These are phyloP conservation scores for Grigorovia humatica DNA, from an alignment of 805 yeast genomes.

Conservation along the genomic window DNA sequence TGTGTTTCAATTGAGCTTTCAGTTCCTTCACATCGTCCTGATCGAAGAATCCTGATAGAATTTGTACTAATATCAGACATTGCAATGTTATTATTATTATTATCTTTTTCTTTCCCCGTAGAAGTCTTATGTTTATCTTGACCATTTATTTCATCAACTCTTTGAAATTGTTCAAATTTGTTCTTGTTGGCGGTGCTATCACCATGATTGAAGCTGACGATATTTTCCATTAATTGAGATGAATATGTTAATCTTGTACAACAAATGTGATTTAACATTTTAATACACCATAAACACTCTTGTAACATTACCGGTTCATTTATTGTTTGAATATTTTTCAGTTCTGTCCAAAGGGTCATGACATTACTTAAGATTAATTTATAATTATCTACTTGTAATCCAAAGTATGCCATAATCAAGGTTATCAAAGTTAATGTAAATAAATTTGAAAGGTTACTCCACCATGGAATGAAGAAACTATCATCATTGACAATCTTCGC, in stretches of 20 bases:
- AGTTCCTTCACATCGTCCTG: not conserved
- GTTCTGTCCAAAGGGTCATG: slow-evolving; percentile 15
- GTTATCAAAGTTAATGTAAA: slow-evolving; percentile 36
- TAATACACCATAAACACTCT: slow-evolving; percentile 55
- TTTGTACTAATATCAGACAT: not conserved
- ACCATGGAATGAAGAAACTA: slow-evolving; percentile 40
- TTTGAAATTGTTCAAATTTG: slow-evolving; percentile 39
- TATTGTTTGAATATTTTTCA: slow-evolving; percentile 24
- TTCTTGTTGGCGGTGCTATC: slow-evolving; percentile 40
- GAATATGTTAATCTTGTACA: slow-evolving; percentile 37
- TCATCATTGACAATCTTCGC: slow-evolving; percentile 25
- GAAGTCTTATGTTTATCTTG: slow-evolving; percentile 2
- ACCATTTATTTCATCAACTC: slow-evolving; percentile 20
- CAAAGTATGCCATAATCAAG: slow-evolving; percentile 35
- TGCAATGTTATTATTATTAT: not conserved
- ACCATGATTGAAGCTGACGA: slow-evolving; percentile 45
- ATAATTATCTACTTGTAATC: slow-evolving; percentile 19
- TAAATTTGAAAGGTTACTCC: slow-evolving; percentile 35
- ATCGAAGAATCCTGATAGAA: not conserved
- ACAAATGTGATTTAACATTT: slow-evolving; percentile 43
- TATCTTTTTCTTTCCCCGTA: not conserved
- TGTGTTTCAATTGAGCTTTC: not conserved
- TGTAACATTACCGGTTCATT: slow-evolving; percentile 38
- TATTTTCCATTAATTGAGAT: slow-evolving; percentile 26
- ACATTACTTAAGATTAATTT: slow-evolving; percentile 9